Evolutionary conservation across 805 yeast species (phyloP), one percentile per base, ranked within the genome.

Genomic region (Candida tammaniensis): DNA sequence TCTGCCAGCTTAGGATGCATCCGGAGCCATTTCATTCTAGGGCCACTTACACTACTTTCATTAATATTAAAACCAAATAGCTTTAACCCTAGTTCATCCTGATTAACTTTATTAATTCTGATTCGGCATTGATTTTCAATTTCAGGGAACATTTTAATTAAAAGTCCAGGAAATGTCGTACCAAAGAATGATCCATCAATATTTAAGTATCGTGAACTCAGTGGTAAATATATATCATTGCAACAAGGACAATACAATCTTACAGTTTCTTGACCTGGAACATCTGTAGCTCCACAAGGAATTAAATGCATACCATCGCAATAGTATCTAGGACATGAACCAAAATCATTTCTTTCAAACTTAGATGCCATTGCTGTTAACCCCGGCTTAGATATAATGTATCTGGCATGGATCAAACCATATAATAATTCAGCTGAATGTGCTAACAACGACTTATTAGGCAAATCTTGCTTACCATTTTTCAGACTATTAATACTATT

Each of bases 161-260:
- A 84, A 47, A 93, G 73, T 2, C 96, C 97, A 1, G 96, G 93
- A 64, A 93, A 93, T 22, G 94, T 81, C 0, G 98, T 87, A 4
- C 98, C 98, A 66, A 94, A 93, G 52, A 83, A 93, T 1, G 98
- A 96, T 4, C 98, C 98, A 59, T 93, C 98, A 27, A 93, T 77
- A 52, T 86, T 86, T 38, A 85, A 65, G 59, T 86, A 89, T 42
- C 95, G 71, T n/a, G 89, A 79, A 36, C 88, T 81, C 36, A 82
- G 78, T 1, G 98, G 98, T 32, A 87, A 62, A 59, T 93, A 93
- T 25, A 91, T 71, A 52, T 93, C 98, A 53, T 82, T 78, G 61
- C 98, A 93, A 55, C 91, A 81, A 1, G 98, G 97, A 62, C 98
- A 93, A 57, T 82, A 93, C 30, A 93, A 71, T 46, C 97, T 65